phyloP scores from a whole-genome alignment of 1,139 yeast genomes.

The Saccharomyces hybrid region DNA sequence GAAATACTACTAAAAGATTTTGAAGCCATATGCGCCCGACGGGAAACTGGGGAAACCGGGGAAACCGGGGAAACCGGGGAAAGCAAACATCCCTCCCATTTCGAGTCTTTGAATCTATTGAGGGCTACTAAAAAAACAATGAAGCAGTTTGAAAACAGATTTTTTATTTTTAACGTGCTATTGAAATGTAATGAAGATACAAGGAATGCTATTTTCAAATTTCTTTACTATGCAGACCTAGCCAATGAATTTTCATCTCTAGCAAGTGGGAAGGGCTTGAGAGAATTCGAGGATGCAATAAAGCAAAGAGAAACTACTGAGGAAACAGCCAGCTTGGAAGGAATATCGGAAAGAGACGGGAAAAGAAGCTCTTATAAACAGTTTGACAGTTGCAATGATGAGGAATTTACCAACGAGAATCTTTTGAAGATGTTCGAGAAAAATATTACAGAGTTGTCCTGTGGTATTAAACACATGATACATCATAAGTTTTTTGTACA shows the following conservation, averaged over 20 bases:
- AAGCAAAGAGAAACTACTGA: conserved; percentile 7
- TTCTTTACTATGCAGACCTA: conserved; percentile 52
- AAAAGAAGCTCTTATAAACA: neutral
- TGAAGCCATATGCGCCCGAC: conserved; percentile 6
- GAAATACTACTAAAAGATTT: conserved; percentile 37
- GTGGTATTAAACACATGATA: conserved; percentile 37
- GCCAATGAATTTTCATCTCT: conserved; percentile 41
- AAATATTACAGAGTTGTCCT: conserved; percentile 39
- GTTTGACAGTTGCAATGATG: conserved; percentile 9
- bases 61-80: neutral
- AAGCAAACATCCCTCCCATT: conserved; percentile 3
- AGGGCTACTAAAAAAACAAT: neutral
- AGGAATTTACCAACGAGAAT: conserved; percentile 10
- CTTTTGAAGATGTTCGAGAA: conserved; percentile 44
- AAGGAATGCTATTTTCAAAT: conserved; percentile 54
- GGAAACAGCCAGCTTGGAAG: conserved; percentile 2
- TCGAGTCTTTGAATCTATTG: conserved; percentile 1
- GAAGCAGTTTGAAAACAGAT: conserved; percentile 60
- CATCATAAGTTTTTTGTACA: conserved; percentile 63
- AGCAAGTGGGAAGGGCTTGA: conserved; percentile 21
- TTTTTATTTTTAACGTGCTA: conserved; percentile 67
- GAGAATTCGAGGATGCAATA: conserved; percentile 20
- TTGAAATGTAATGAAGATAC: conserved; percentile 71
- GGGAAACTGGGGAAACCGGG: neutral
- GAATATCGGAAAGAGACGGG: conserved; percentile 1